A percentile compares a stretch with the other conserved stretches of the same genome.
Evolutionary conservation across 441 rosid species (phyloP).

Genomic region (Raphanus hybrid): DNA sequence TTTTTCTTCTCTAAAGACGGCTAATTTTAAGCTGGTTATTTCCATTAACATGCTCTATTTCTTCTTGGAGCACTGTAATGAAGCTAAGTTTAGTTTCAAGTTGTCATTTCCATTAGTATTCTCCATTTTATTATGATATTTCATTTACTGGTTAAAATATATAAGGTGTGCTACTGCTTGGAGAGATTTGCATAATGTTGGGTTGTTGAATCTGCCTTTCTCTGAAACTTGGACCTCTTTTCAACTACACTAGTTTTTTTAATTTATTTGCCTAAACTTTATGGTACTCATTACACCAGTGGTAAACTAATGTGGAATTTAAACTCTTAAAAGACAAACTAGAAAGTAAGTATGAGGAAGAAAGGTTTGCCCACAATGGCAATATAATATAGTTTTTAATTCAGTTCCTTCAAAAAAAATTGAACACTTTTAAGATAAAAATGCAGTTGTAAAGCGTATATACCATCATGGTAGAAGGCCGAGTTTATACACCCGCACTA

Average conservation of each 20-base stretch:
- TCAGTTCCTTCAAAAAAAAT: neutral
- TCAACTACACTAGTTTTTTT: neutral
- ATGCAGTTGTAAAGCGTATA: conserved; percentile 35
- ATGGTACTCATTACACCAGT: conserved; percentile 19
- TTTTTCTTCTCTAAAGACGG: no score
- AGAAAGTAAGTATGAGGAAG: conserved; percentile 28
- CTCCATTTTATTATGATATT: no score
- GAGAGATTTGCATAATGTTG: conserved; percentile 18
- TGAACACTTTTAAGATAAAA: conserved; percentile 6
- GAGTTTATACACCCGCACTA: conserved; percentile 29
- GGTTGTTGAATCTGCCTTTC: conserved; percentile 21
- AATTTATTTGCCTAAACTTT: conserved; percentile 18
- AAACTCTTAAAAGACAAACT: conserved; percentile 30
- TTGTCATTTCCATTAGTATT: no score
- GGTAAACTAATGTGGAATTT: conserved; percentile 5
- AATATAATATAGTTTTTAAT: conserved; percentile 14
- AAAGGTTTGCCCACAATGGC: conserved; percentile 23
- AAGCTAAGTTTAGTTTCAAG: neutral
- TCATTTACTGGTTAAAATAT: conserved; percentile 1
- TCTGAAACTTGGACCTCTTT: conserved; percentile 11
- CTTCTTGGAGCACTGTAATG: neutral
- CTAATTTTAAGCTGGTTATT: neutral
- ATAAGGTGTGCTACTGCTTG: neutral
- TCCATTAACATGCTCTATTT: neutral
- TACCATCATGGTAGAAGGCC: conserved; percentile 39